Evolutionary conservation across 164 flowering plant genomes (phyloP), one percentile per base, ranked within the genome.

Genomic region (Vitis riparia): DNA sequence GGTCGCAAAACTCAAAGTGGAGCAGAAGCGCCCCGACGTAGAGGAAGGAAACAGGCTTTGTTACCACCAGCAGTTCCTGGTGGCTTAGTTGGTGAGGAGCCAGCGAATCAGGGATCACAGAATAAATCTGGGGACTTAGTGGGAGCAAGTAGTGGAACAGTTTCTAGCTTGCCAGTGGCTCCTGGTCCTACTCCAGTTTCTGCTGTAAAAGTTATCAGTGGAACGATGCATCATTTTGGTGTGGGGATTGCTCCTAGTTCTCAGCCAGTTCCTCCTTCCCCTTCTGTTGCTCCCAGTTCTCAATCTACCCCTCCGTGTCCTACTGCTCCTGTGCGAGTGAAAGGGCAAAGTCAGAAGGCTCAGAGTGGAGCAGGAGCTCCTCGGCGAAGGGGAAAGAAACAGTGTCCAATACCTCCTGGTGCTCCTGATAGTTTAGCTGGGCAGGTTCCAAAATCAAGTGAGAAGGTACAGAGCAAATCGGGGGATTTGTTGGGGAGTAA

Each of bases 371-470:
- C 11, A 37, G 85, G 75, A 65, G 61, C 81, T 16, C 78, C 86
- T 2, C 79, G 80, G 17, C 87, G 90, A 11, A 77, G 88, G 66
- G 88, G 88, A 63, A 84, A 70, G 79, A 85, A 77, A 76, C 82
- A 69, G 73, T 75, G 47, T 62, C 51, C 76, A 16, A 72, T 59
- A 57, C 50, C 29, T 19, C 63, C 80, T 67, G 37, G 52, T n/a
- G 68, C 51, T 73, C 60, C 71, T 67, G 77, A 68, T 71, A 72
- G 51, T 58, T 19, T 70, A 59, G 72, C 63, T 71, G 71, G 51
- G 51, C 84, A 80, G 74, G 78, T 74, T 65, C 58, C 71, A 44
- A 82, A 69, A 51, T 51, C 65, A 51, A 59, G n/a, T 74, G 73
- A 62, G 32, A 77, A 66, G 15, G 47, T 65, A 12, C 77, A 60